Percentiles rank a stretch among this genome's conserved stretches.
These are phyloP conservation scores for Chaetomiaceae sp. DNA, from an alignment of 2,329 filamentous ascomycete species.

Conservation along the genomic window DNA sequence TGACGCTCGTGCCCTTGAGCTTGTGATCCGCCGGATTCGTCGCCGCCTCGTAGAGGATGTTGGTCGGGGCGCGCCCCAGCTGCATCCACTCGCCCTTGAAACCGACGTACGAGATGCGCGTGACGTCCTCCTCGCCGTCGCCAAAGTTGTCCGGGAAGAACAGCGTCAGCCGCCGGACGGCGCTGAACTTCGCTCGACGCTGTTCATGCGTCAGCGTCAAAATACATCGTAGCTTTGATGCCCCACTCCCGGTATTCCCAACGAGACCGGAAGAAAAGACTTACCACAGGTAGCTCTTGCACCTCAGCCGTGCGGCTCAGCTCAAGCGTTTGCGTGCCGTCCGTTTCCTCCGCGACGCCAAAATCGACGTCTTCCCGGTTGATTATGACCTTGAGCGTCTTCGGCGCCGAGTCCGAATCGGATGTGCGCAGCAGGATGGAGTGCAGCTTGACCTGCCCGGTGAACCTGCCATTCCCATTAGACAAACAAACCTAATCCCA, in stretches of 20 bases:
- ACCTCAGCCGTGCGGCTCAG: conserved; percentile 73
- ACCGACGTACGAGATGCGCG: conserved; percentile 72
- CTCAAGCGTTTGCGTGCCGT: conserved; percentile 68
- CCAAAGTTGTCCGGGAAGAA: conserved; percentile 93
- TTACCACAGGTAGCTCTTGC: conserved; percentile 70
- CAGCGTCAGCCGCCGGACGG: conserved; percentile 71
- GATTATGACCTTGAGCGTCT: conserved; percentile 78
- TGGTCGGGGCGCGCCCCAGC: conserved; percentile 72
- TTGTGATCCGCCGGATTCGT: conserved; percentile 86
- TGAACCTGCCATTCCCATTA: too few species aligned
- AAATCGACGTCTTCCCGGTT: conserved; percentile 90
- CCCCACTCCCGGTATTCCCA: too few species aligned
- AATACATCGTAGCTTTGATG: not conserved
- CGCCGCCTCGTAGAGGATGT: conserved; percentile 88
- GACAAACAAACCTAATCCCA: too few species aligned
- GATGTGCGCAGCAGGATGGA: conserved; percentile 80
- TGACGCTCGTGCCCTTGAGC: conserved; percentile 50
- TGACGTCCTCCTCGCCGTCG: conserved; percentile 72
- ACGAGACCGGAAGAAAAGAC: not conserved
- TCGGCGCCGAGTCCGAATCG: conserved; percentile 62
- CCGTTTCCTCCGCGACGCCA: conserved; percentile 59
- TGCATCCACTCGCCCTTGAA: conserved; percentile 95
- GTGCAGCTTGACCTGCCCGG: conserved; percentile 88
- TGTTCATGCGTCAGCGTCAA: not conserved
- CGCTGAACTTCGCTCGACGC: conserved; percentile 81